Evolutionary conservation across 1,139 yeast genomes (phyloP).

Genomic region (Neolecta irregularis): DNA sequence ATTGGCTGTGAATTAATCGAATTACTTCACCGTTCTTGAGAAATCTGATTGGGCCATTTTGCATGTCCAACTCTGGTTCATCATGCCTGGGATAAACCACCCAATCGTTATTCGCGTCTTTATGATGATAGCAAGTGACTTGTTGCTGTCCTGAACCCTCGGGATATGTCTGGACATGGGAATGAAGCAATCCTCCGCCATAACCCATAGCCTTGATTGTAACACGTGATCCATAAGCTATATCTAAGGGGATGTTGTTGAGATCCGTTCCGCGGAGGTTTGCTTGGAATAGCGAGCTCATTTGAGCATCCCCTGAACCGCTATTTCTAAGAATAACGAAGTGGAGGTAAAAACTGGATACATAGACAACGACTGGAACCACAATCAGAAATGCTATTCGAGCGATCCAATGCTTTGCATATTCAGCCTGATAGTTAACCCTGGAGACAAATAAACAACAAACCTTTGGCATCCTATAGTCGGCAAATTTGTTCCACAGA

Average conservation of each 20-base stretch:
- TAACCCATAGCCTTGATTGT: constrained; percentile 84
- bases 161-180: constrained; percentile 86
- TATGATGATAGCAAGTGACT: constrained; percentile 84
- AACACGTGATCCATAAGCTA: constrained; percentile 61
- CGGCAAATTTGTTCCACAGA: constrained; percentile 48
- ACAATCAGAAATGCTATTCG: constrained; percentile 54
- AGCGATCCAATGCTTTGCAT: constrained; percentile 52
- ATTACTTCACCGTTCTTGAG: constrained; percentile 59
- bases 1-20: constrained; percentile 61
- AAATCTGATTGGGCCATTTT: constrained; percentile 29
- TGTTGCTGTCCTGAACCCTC: constrained; percentile 95
- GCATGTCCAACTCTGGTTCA: constrained; percentile 27
- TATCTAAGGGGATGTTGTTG: constrained; percentile 77
- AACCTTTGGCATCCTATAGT: constrained; percentile 27
- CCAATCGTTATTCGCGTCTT: constrained; percentile 89
- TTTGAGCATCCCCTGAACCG: constrained; percentile 93
- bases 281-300: constrained; percentile 96
- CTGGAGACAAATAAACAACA: background rate
- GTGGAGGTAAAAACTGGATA: constrained; percentile 63
- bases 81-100: constrained; percentile 52
- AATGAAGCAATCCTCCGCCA: constrained; percentile 84
- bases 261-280: constrained; percentile 66
- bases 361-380: constrained; percentile 58
- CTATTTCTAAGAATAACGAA: constrained; percentile 57
- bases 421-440: constrained; percentile 22